Conservation (phyloP, 306 rosid species). For the Begonia loranthoides region DNA sequence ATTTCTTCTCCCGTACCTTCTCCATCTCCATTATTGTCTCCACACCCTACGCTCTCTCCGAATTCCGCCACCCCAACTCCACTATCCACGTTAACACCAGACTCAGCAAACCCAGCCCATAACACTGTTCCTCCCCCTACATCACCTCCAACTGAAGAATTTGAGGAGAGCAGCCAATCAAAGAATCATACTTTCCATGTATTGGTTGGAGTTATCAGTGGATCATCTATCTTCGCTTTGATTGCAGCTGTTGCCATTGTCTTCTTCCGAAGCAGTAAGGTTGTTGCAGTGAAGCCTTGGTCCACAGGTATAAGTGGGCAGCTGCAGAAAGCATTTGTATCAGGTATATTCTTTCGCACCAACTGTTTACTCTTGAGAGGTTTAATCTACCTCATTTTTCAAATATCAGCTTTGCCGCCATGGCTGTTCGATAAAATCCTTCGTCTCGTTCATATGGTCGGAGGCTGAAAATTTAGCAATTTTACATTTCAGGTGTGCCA, state of each 20-base stretch:
- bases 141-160: conserved; percentile 22
- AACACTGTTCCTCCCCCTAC: conserved; percentile 24
- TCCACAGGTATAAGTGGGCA: conserved; percentile 93
- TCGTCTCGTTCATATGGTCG: no score
- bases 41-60: conserved; percentile 8
- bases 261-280: conserved; percentile 44
- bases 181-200: conserved; percentile 21
- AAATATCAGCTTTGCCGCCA: no score
- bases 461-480: background rate
- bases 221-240: conserved; percentile 28
- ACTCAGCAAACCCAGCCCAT: conserved; percentile 23
- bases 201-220: conserved; percentile 36
- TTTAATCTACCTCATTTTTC: no score
- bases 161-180: conserved; percentile 14
- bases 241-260: conserved; percentile 21
- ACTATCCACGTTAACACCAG: conserved; percentile 4
- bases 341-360: conserved; percentile 28
- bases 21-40: conserved; percentile 8
- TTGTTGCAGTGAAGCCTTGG: conserved; percentile 84
- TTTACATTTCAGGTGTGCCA: conserved; percentile 55
- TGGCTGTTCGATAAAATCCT: no score
- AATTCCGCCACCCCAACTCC: conserved; percentile 8
- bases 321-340: conserved; percentile 78
- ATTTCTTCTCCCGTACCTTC: conserved; percentile 5
- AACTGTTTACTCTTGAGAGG: no score